Base-by-base conservation (phyloP, 371 early-diverging fungal species). In the Zychaea mexicana region DNA sequence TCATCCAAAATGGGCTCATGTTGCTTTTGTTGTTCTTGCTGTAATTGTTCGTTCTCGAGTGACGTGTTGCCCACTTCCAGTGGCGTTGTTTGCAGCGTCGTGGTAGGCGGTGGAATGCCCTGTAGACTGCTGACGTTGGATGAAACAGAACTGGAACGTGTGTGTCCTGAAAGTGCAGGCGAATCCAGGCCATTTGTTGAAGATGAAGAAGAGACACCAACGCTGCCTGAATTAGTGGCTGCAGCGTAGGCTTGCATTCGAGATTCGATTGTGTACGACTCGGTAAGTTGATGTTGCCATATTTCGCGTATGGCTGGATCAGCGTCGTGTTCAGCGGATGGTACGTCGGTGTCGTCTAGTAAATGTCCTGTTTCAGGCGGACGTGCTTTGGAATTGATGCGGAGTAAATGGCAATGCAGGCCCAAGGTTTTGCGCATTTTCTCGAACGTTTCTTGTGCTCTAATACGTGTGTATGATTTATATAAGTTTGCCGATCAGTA, bases 391-490 rank as follows among this genome's bases (percentile, higher is more conserved):
- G 89, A 84, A 62, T 87, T 86, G 71, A 90, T 70, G 62, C 77
- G 72, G 21, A 92, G 65, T 31, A 90, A 57, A 32, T 84, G 82
- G 67, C 90, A 90, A 63, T 90, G 81, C 38, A 90, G 66, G 6
- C 90, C 90, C 71, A 91, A 85, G 4, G 84, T 82, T 54, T 81
- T 77, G 60, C 87, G 87, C 82, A 93, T 81, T 52, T 86, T 83
- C 5, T 86, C 83, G 70, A 89, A 82, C 1, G 85, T 61, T 15
- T 77, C 77, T 36, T 9, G 90, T 76, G 45, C 93, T 90, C 80
- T 53, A 36, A 21, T 9, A n/a, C 26, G 12, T 31, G 10, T 22
- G 52, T 38, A 12, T 1, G 15, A 31, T 12, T 52, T 36, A 56
- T 7, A 33, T 3, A n/a, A n/a, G n/a, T n/a, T n/a, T n/a, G n/a